phyloP scores from a whole-genome alignment of 179 eudicot genomes.

The Sideroxylon spinosum region DNA sequence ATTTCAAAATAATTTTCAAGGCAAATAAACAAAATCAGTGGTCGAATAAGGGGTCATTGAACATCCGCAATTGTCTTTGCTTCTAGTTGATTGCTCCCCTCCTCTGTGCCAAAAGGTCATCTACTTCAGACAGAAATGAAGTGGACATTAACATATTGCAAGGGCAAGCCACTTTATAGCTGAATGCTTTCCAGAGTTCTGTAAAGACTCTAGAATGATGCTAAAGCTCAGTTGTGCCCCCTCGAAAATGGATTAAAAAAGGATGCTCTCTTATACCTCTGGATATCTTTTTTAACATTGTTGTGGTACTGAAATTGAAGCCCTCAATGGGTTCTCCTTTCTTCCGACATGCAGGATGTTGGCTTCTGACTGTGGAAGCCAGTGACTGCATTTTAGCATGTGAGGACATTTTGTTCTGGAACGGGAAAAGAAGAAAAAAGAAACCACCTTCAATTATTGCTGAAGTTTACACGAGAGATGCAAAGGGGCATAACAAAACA shows the following conservation, averaged over 20 bases:
- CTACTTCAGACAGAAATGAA: too few relatives aligned
- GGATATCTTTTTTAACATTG: slow-evolving; percentile 57
- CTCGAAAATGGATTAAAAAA: background rate
- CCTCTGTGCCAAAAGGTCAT: background rate
- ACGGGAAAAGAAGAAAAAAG: background rate
- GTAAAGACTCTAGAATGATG: too few relatives aligned
- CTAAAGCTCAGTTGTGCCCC: too few relatives aligned
- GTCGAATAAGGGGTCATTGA: background rate
- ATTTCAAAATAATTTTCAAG: background rate
- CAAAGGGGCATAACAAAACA: background rate
- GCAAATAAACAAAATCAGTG: background rate
- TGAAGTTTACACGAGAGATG: background rate
- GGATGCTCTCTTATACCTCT: slow-evolving; percentile 44
- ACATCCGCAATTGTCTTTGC: background rate
- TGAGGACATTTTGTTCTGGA: background rate
- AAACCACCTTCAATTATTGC: too few relatives aligned
- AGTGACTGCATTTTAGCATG: slow-evolving; percentile 59
- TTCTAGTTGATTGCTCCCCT: background rate
- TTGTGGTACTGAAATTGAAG: slow-evolving; percentile 84
- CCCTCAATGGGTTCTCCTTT: slow-evolving; percentile 67
- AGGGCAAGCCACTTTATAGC: too few relatives aligned
- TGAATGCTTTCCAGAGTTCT: too few relatives aligned
- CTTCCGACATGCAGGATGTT: slow-evolving; percentile 79
- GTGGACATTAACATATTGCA: too few relatives aligned
- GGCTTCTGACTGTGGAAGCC: slow-evolving; percentile 89